Percentiles rank a stretch among this genome's conserved stretches.
Evolutionary conservation across 129 eudicot species (phyloP).

Genomic region (Scalesia atractyloides): DNA sequence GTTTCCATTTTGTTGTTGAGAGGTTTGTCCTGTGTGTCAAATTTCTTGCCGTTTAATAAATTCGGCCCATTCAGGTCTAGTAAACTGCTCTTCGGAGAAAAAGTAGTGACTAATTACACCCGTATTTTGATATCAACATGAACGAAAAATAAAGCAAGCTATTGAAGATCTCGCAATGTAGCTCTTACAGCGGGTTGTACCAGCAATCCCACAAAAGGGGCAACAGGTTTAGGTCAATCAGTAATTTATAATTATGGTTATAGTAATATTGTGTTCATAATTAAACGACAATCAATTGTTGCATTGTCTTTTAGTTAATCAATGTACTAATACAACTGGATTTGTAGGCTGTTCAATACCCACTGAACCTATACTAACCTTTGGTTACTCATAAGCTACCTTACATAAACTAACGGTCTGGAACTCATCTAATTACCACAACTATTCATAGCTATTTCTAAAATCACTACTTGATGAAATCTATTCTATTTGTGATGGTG

Average conservation of each 20-base stretch:
- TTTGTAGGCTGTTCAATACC: too few species aligned
- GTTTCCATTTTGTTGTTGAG: conserved; percentile 15
- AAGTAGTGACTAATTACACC: conserved; percentile 20
- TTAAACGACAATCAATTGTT: too few species aligned
- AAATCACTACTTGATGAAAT: too few species aligned
- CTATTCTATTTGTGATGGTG: too few species aligned
- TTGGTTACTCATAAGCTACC: too few species aligned
- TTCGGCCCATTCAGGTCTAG: neutral
- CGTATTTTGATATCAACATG: too few species aligned
- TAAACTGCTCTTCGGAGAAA: neutral
- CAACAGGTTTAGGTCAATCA: neutral
- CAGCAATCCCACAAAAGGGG: conserved; percentile 33
- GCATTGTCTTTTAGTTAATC: too few species aligned
- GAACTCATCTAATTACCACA: too few species aligned
- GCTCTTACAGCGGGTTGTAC: conserved; percentile 37
- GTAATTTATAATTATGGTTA: neutral
- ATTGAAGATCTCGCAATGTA: conserved; percentile 59
- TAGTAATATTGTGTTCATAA: neutral
- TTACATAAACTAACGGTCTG: too few species aligned
- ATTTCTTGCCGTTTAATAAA: neutral
- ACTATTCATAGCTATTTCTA: too few species aligned
- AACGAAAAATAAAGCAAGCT: conserved; percentile 17
- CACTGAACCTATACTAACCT: too few species aligned
- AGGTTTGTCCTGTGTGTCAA: conserved; percentile 6
- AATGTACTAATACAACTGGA: too few species aligned